Base-by-base conservation (phyloP, 2,329 filamentous ascomycete genomes). In the Aureobasidium sp. region DNA sequence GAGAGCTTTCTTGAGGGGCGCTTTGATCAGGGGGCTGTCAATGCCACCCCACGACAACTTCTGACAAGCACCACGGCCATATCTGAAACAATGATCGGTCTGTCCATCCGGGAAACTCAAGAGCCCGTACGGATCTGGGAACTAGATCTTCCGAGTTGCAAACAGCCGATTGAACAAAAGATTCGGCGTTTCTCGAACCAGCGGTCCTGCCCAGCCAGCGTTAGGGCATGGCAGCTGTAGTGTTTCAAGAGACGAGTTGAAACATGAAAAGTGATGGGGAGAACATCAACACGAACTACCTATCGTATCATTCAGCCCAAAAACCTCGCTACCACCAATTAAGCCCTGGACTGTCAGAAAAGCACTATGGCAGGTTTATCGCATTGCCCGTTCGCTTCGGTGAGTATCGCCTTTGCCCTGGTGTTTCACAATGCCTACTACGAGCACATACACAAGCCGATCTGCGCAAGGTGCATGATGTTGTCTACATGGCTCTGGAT, bases 161-260 rank as follows among this genome's bases (percentile, higher is more conserved):
- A 9, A 55, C 12, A 22, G 17, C 6, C 25, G 39, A 22, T 22
- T 11, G 37, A 44, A 8, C 15, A 11, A 34, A n/a, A 57, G 11
- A n/a, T 45, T 36, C 53, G 29, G 41, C 41, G 39, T 45, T 36
- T 45, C 29, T 57, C 39, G 53, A 45, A 36, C 39, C 39, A 34
- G 15, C 14, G 34, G 7, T 45, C 36, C 11, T 17, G 15, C n/a
- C 29, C 41, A 17, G 29, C 39, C 17, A 25, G 39, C 25, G 25
- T 25, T 44, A 44, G 53, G 39, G 53, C 53, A 45, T 57, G 27
- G 41, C 41, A 57, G 27, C 27, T 57, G 53, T 34, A 44, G 53
- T 45, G 53, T 57, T 57, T 57, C 53, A 57, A 3, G 41, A 57
- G 20, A 57, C 53, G 53, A 57, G 36, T 15, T 17, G 53, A 45